Evolutionary conservation across 306 rosid genomes (phyloP).

Genomic region (Corylus avellana): DNA sequence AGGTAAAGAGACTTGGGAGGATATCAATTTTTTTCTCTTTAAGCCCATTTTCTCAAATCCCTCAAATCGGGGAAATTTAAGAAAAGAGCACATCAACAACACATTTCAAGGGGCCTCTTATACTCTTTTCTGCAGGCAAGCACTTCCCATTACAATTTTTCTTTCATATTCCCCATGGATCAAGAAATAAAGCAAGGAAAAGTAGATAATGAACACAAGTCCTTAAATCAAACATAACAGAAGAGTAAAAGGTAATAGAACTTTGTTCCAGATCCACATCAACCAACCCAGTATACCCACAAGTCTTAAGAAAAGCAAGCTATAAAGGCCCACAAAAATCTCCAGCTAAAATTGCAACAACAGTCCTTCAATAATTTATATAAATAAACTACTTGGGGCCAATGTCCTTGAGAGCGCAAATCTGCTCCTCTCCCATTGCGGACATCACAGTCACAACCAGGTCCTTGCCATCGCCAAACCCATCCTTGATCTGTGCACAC

Average conservation of each 20-base stretch:
- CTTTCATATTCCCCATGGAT: not conserved
- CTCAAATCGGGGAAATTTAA: too few relatives aligned
- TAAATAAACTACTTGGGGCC: conserved; percentile 57
- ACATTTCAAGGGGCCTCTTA: not conserved
- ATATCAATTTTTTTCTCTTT: too few relatives aligned
- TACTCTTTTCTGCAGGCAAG: not conserved
- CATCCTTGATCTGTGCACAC: conserved; percentile 73
- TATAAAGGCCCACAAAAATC: conserved; percentile 36
- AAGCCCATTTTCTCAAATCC: too few relatives aligned
- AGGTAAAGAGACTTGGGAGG: too few relatives aligned
- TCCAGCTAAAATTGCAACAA: conserved; percentile 37
- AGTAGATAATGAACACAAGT: not conserved
- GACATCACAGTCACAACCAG: conserved; percentile 78
- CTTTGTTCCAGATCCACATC: conserved; percentile 37
- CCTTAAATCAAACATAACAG: not conserved
- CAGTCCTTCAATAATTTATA: conserved; percentile 18
- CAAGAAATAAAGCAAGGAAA: not conserved
- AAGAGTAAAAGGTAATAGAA: conserved; percentile 26
- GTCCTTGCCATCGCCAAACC: conserved; percentile 71
- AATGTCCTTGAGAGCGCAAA: conserved; percentile 71
- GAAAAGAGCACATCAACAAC: not conserved
- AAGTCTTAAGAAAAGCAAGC: conserved; percentile 26
- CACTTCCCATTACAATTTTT: not conserved
- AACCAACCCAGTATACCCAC: conserved; percentile 32
- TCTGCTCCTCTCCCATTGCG: conserved; percentile 88